A percentile compares a stretch with the other conserved stretches of the same genome.
These are phyloP conservation scores for Acacia concinna DNA, from an alignment of 331 rosid species.

Conservation along the genomic window DNA sequence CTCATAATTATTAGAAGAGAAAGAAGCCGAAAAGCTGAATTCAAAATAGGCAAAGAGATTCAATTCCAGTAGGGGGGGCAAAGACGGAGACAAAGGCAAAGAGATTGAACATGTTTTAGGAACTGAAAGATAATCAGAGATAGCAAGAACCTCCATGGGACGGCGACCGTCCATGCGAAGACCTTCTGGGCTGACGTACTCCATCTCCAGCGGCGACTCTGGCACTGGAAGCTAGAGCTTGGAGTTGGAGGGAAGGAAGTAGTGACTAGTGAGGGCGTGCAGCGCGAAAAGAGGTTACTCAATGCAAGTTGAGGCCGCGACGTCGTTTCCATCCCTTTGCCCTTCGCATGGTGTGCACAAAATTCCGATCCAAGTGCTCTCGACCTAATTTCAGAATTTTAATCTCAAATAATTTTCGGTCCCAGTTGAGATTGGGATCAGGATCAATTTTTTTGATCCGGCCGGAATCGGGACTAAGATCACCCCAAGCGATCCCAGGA, in stretches of 20 bases:
- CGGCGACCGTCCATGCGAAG: conserved; percentile 95
- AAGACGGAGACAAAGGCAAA: background rate
- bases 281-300: background rate
- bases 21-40: background rate
- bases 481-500: too few relatives aligned
- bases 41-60: background rate
- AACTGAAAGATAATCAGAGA: background rate
- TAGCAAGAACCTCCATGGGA: conserved; percentile 62
- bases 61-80: background rate
- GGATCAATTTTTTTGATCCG: too few relatives aligned
- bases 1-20: background rate
- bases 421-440: too few relatives aligned
- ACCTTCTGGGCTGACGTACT: conserved; percentile 88
- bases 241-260: background rate
- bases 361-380: too few relatives aligned
- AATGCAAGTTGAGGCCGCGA: background rate
- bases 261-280: too few relatives aligned
- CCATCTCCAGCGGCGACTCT: conserved; percentile 47
- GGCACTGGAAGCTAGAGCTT: background rate
- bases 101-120: background rate
- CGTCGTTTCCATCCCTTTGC: background rate
- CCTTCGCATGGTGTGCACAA: too few relatives aligned
- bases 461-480: too few relatives aligned
- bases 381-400: too few relatives aligned
- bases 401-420: too few relatives aligned